These are phyloP conservation scores for Annulohypoxylon nitens DNA, from an alignment of 495 filamentous ascomycete species.

Conservation along the genomic window DNA sequence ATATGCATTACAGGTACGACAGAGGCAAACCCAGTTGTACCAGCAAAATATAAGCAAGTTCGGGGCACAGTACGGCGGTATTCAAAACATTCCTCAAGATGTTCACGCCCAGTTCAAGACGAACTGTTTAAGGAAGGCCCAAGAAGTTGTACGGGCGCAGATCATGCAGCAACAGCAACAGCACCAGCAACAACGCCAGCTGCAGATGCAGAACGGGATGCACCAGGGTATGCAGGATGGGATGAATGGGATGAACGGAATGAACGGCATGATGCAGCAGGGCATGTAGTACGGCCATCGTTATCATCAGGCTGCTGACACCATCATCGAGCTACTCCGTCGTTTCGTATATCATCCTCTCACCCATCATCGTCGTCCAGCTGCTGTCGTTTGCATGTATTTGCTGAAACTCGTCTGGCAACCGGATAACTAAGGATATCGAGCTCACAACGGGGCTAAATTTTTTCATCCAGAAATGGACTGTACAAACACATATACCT, in stretches of 20 bases:
- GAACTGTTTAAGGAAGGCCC: slow-evolving; percentile 43
- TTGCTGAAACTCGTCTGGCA: not conserved
- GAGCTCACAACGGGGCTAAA: not conserved
- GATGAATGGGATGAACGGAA: slow-evolving; percentile 39
- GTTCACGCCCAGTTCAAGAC: slow-evolving; percentile 51
- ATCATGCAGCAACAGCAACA: slow-evolving; percentile 49
- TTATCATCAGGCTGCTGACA: too few relatives aligned
- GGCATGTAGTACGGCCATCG: slow-evolving; percentile 39
- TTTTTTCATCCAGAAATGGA: not conserved
- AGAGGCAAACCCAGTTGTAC: slow-evolving; percentile 6
- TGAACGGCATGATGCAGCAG: slow-evolving; percentile 55
- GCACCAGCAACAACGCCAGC: slow-evolving; percentile 41
- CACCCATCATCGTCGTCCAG: too few relatives aligned
- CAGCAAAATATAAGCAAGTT: slow-evolving; percentile 62
- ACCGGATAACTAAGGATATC: not conserved
- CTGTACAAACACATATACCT: slow-evolving; percentile 15
- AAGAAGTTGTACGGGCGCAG: slow-evolving; percentile 47
- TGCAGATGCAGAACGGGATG: slow-evolving; percentile 43
- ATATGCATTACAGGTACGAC: slow-evolving; percentile 48
- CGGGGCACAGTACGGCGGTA: slow-evolving; percentile 54
- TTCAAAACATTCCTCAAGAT: slow-evolving; percentile 53
- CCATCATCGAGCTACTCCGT: too few relatives aligned
- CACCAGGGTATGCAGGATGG: slow-evolving; percentile 24
- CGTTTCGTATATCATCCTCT: too few relatives aligned
- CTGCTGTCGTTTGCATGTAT: too few relatives aligned